Evolutionary conservation across 495 filamentous ascomycete genomes (phyloP).

Genomic region (Penicillium pulvis): DNA sequence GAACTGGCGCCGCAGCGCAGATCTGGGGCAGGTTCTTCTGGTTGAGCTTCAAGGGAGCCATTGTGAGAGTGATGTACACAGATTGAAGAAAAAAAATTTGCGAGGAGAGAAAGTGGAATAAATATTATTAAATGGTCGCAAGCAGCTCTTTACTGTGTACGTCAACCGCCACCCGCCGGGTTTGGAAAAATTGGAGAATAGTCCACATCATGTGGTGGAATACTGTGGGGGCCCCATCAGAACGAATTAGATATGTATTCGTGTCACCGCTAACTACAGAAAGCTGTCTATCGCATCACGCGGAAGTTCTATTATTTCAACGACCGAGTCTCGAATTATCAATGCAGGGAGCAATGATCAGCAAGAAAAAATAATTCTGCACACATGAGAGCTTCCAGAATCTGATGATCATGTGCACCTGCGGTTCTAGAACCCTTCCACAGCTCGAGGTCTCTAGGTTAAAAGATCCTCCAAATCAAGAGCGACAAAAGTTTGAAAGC

Average conservation of each 20-base stretch:
- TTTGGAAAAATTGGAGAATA: background rate
- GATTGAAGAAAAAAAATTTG: background rate
- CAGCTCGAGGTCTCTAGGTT: background rate
- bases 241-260: background rate
- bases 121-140: background rate
- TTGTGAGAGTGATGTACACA: slow-evolving; percentile 13
- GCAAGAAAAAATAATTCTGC: background rate
- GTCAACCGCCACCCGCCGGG: background rate
- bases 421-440: background rate
- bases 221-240: background rate
- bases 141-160: background rate
- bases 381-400: background rate
- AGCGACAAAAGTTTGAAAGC: background rate
- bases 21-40: slow-evolving; percentile 43
- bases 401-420: background rate
- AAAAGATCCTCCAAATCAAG: background rate
- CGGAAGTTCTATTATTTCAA: background rate
- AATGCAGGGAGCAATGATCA: background rate
- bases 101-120: background rate
- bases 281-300: background rate
- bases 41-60: slow-evolving; percentile 46
- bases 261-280: background rate
- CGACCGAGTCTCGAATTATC: background rate
- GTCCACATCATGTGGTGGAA: background rate
- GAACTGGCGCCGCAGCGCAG: slow-evolving; percentile 25